Percentiles rank a stretch among this genome's conserved stretches.
These are phyloP conservation scores for Xerophyta viscosa DNA, from an alignment of 106 monocot species.

Conservation along the genomic window DNA sequence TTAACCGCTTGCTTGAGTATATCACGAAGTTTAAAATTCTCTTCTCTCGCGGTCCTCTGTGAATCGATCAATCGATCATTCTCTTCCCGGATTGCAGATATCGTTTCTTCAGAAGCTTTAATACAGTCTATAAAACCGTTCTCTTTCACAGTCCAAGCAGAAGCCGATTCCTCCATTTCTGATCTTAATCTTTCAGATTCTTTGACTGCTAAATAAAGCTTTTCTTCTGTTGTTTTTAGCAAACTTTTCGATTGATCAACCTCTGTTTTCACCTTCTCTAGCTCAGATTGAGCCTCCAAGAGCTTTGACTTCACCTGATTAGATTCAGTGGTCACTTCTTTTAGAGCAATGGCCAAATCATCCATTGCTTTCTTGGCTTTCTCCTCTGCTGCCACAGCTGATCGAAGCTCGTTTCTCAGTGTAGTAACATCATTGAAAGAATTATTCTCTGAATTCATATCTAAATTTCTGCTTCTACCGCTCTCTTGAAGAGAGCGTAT, in stretches of 20 bases:
- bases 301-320: slow-evolving; percentile 30
- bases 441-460: slow-evolving; percentile 3
- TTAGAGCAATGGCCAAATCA: slow-evolving; percentile 40
- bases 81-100: slow-evolving; percentile 33
- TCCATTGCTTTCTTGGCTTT: slow-evolving; percentile 60
- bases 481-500: slow-evolving; percentile 33
- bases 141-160: slow-evolving; percentile 63
- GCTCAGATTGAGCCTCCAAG: slow-evolving; percentile 14
- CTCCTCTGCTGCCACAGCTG: slow-evolving; percentile 43
- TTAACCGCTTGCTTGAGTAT: slow-evolving; percentile 76
- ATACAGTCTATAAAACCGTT: slow-evolving; percentile 45
- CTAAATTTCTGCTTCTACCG: slow-evolving; percentile 12
- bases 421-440: not conserved
- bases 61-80: slow-evolving; percentile 29
- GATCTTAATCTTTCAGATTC: slow-evolving; percentile 32
- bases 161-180: slow-evolving; percentile 47
- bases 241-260: slow-evolving; percentile 10
- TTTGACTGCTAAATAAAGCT: slow-evolving; percentile 18
- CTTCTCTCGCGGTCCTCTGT: slow-evolving; percentile 39
- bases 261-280: slow-evolving; percentile 22
- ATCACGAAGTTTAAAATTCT: slow-evolving; percentile 56
- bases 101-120: slow-evolving; percentile 57
- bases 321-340: slow-evolving; percentile 55
- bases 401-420: slow-evolving; percentile 30
- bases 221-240: slow-evolving; percentile 29